Conservation (phyloP, 257 asterid species). For the Nicotiana noctiflora region DNA sequence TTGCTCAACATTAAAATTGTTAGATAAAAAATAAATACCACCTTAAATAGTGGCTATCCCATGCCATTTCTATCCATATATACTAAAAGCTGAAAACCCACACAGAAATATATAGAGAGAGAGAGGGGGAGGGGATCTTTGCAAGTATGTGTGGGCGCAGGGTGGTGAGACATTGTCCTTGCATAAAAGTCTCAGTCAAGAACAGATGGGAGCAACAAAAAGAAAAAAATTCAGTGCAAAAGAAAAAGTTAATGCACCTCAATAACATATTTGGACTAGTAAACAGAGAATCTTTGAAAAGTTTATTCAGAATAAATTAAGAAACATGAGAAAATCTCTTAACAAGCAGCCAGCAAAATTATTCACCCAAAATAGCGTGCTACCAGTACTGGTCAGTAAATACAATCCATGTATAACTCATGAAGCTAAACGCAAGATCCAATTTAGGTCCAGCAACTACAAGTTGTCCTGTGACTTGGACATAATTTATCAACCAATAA, state of each 20-base stretch:
- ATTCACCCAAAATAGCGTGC: constrained; percentile 16
- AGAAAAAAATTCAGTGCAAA: not conserved
- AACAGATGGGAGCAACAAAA: not conserved
- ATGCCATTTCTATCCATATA: too few relatives aligned
- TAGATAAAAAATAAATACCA: too few relatives aligned
- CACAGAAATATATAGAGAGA: too few relatives aligned
- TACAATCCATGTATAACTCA: constrained; percentile 10
- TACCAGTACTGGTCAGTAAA: constrained; percentile 15
- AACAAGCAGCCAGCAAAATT: constrained; percentile 16
- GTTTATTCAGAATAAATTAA: not conserved
- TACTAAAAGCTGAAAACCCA: too few relatives aligned
- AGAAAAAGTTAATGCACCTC: not conserved
- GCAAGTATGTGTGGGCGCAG: not conserved
- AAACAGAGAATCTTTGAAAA: not conserved
- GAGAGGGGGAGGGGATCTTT: too few relatives aligned
- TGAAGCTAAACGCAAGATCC: not conserved
- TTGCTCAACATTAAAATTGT: too few relatives aligned
- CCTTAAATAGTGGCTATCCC: too few relatives aligned
- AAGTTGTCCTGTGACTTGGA: not conserved
- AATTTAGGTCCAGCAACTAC: not conserved
- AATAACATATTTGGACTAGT: not conserved
- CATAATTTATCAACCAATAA: constrained; percentile 52
- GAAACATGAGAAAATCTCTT: not conserved
- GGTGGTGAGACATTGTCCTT: not conserved
- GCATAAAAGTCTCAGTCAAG: not conserved